Percentiles rank a stretch among this genome's conserved stretches.
phyloP scores from a whole-genome alignment of 768 basidiomycete genomes.

The Cyclocybe aegerita region DNA sequence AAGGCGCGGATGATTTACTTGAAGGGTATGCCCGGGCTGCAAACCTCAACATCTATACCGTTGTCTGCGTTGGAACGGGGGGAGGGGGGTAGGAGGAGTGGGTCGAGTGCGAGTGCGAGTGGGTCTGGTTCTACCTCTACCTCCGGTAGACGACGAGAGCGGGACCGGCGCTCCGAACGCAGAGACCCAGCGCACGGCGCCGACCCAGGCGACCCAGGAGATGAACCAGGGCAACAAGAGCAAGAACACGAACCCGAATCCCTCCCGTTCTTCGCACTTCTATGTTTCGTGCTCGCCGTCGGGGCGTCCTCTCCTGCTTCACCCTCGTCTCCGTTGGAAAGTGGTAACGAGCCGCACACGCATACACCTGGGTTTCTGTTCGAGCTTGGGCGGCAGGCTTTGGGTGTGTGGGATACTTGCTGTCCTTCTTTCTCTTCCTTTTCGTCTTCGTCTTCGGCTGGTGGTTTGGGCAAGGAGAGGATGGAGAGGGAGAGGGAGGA shows the following conservation, averaged over 20 bases:
- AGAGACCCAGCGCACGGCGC: no score
- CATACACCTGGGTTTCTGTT: constrained; percentile 30
- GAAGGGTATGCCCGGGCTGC: constrained; percentile 13
- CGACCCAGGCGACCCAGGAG: no score
- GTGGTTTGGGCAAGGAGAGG: constrained; percentile 3
- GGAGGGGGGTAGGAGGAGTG: neutral
- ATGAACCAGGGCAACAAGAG: neutral
- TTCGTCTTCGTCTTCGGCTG: constrained; percentile 7
- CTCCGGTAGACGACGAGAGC: no score
- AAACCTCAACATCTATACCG: neutral
- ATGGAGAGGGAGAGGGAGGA: constrained; percentile 41
- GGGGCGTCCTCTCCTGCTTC: constrained; percentile 36
- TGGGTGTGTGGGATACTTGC: constrained; percentile 38
- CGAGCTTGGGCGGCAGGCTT: constrained; percentile 36
- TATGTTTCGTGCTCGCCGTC: constrained; percentile 59
- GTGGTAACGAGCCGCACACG: neutral
- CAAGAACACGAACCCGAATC: constrained; percentile 5
- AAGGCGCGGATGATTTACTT: constrained; percentile 23
- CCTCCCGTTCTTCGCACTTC: constrained; percentile 56
- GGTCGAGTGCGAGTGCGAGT: no score
- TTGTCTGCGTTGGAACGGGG: no score
- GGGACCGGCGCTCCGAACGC: no score
- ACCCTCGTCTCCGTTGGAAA: neutral
- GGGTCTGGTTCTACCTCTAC: no score
- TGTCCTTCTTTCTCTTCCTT: no score